Percentiles rank a stretch among this genome's conserved stretches.
Conservation (phyloP, 495 filamentous ascomycete genomes). For the Penicillium manginii region DNA sequence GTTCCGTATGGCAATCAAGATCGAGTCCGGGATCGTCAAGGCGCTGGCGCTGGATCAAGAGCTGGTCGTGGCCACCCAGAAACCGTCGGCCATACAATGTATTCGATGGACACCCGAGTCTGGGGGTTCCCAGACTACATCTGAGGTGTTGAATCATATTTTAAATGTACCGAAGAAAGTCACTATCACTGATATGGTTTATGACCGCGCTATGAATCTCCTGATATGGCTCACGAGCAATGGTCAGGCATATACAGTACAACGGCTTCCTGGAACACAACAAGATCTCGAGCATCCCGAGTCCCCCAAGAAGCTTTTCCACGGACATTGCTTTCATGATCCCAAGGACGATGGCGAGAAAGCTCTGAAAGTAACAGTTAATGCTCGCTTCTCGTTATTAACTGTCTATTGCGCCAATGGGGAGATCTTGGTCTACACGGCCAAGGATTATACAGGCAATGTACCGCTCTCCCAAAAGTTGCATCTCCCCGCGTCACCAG, state of each 20-base stretch:
- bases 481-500: constrained; percentile 61
- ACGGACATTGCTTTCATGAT: constrained; percentile 86
- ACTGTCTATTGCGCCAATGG: constrained; percentile 85
- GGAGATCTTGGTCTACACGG: constrained; percentile 81
- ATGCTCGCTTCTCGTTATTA: constrained; percentile 91
- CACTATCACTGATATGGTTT: constrained; percentile 77
- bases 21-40: constrained; percentile 89
- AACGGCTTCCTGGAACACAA: constrained; percentile 56
- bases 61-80: constrained; percentile 89
- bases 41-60: constrained; percentile 93
- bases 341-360: constrained; percentile 61
- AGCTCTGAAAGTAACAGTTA: constrained; percentile 79
- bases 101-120: constrained; percentile 91
- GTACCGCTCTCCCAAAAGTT: constrained; percentile 88
- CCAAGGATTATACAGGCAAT: constrained; percentile 89
- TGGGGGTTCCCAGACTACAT: constrained; percentile 81
- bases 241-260: constrained; percentile 90
- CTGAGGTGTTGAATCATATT: constrained; percentile 88
- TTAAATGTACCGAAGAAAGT: constrained; percentile 78
- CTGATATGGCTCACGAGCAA: constrained; percentile 91
- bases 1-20: constrained; percentile 97
- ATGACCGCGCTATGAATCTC: constrained; percentile 97
- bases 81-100: constrained; percentile 92
- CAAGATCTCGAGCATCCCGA: constrained; percentile 40
- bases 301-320: constrained; percentile 69